These are phyloP conservation scores for Saturnispora besseyi DNA, from an alignment of 805 yeast genomes.

Conservation along the genomic window DNA sequence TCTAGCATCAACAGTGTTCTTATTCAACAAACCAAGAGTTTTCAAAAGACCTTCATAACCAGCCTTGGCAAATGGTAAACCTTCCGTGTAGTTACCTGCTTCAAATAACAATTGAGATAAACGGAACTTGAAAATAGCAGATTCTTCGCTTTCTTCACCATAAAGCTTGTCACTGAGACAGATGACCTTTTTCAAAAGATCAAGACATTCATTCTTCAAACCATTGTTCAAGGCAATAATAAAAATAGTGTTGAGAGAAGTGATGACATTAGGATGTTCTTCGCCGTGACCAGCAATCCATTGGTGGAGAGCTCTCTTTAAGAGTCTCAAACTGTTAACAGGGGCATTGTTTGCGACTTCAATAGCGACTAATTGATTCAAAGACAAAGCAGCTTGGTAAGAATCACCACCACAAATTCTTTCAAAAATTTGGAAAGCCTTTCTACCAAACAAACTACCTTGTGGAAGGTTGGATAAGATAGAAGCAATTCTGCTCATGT, in stretches of 20 bases:
- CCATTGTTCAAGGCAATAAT: conserved; percentile 47
- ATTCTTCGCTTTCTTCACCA: conserved; percentile 51
- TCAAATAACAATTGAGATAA: conserved; percentile 52
- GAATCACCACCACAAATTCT: conserved; percentile 77
- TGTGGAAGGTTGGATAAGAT: conserved; percentile 9
- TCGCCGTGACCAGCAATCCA: conserved; percentile 53
- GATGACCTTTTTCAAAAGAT: conserved; percentile 45
- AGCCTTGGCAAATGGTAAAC: conserved; percentile 45
- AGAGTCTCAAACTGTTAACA: conserved; percentile 52
- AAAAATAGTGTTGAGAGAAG: conserved; percentile 54
- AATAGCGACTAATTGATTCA: conserved; percentile 64
- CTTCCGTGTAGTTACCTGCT: conserved; percentile 41
- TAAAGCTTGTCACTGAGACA: conserved; percentile 40
- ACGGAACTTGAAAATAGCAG: conserved; percentile 63
- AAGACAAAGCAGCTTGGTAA: conserved; percentile 60
- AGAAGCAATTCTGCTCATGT: conserved; percentile 51
- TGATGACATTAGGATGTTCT: conserved; percentile 61
- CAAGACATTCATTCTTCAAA: conserved; percentile 38
- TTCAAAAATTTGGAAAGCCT: conserved; percentile 66
- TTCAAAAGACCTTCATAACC: conserved; percentile 50
- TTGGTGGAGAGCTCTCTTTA: conserved; percentile 48
- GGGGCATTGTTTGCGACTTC: conserved; percentile 56
- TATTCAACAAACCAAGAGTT: conserved; percentile 60
- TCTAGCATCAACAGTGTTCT: conserved; percentile 56
- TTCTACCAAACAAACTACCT: conserved; percentile 39